Evolutionary conservation across 2,329 filamentous ascomycete species (phyloP), one percentile per base, ranked within the genome.

Genomic region (Corynespora cassiicola): DNA sequence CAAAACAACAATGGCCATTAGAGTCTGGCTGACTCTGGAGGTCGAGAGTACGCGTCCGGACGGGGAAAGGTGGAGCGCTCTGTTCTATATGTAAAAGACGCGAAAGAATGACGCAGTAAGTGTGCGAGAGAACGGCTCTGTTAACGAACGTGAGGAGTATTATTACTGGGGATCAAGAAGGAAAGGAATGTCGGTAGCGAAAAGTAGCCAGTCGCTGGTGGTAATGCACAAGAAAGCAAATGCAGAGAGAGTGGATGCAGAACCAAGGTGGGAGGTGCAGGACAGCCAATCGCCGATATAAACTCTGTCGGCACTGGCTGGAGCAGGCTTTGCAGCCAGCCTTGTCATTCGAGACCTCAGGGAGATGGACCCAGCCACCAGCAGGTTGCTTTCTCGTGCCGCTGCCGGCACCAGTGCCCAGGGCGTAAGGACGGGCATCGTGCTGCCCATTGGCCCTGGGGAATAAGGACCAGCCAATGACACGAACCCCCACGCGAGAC

Each of bases 321-420:
- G 34, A 52, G 41, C 42, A 34, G 34, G 52, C 53, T 52, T 50
- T 52, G 26, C 54, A 53, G 32, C 31, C 44, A 50, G 27, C 34
- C 48, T 58, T 41, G 50, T 56, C 46, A 51, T 25, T 45, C 28
- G 42, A 42, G 19, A 38, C 42, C 30, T 37, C 34, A 31, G 49
- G 62, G 64, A 50, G 66, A 66, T 67, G 46, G 54, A 41, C 31
- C 45, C 43, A 45, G 49, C 50, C 53, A 58, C 56, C 50, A 50
- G 36, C 49, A 45, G 40, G 45, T 50, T 36, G 46, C 45, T 31
- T 45, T 50, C 42, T 43, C 24, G 19, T 31, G 36, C 36, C 27
- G 20, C 12, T 8, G n/a, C n/a, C 7, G 22, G 22, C 22, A n/a
- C n/a, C 22, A 7, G 22, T 7, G 8, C 22, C 7, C 22, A n/a